These are phyloP conservation scores for Metarhizium brunneum DNA, from an alignment of 2,329 filamentous ascomycete genomes.

Conservation along the genomic window DNA sequence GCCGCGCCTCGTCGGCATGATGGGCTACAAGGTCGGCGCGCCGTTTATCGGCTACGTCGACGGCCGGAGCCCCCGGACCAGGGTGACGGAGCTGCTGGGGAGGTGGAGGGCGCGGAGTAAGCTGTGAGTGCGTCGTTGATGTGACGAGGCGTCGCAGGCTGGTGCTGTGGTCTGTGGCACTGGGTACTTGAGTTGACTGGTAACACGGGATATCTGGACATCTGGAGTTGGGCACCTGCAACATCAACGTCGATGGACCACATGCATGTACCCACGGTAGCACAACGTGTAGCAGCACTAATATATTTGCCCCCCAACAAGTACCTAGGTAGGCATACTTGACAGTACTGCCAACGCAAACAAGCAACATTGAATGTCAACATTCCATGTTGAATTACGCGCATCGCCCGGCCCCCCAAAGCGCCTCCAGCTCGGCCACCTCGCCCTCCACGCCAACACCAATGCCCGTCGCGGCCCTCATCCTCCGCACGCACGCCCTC, in stretches of 20 bases:
- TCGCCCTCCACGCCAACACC: conserved; percentile 7
- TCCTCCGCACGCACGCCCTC: conserved; percentile 8
- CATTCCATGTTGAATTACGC: background rate
- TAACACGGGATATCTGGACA: too few relatives aligned
- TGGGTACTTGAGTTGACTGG: too few relatives aligned
- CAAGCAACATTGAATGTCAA: too few relatives aligned
- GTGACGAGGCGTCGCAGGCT: too few relatives aligned
- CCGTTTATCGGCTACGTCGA: conserved; percentile 16
- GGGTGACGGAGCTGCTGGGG: conserved; percentile 9
- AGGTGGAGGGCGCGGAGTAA: conserved; percentile 3
- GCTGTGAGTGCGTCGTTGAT: background rate
- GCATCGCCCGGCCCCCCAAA: conserved; percentile 1
- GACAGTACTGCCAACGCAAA: too few relatives aligned
- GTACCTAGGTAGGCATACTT: too few relatives aligned
- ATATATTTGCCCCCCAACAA: too few relatives aligned
- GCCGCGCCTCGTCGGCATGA: conserved; percentile 13
- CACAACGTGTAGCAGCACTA: too few relatives aligned
- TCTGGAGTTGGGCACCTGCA: too few relatives aligned
- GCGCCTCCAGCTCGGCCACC: conserved; percentile 3
- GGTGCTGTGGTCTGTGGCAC: too few relatives aligned
- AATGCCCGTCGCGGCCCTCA: conserved; percentile 8
- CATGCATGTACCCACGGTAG: too few relatives aligned
- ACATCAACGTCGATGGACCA: too few relatives aligned
- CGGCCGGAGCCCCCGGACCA: conserved; percentile 12
- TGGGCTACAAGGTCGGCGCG: conserved; percentile 14